These are phyloP conservation scores for Aspergillus sp. DNA, from an alignment of 2,329 filamentous ascomycete species.

Conservation along the genomic window DNA sequence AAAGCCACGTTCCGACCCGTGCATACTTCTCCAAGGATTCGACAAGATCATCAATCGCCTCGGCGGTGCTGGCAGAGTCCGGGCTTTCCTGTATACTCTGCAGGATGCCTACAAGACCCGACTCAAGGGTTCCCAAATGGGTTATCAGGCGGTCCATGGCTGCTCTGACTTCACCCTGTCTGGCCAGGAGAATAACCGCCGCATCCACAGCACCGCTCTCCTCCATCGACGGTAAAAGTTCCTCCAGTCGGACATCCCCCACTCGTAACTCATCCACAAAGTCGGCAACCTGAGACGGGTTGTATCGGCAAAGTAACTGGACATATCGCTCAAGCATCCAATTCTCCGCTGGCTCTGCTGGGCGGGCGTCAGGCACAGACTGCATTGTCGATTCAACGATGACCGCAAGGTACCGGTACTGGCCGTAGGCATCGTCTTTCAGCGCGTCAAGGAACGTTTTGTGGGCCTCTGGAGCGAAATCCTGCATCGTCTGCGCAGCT, in stretches of 20 bases:
- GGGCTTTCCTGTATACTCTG: constrained; percentile 57
- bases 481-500: constrained; percentile 64
- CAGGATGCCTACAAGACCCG: constrained; percentile 71
- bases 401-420: constrained; percentile 73
- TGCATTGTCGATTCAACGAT: constrained; percentile 65
- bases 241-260: constrained; percentile 73
- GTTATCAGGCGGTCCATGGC: constrained; percentile 83
- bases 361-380: constrained; percentile 28
- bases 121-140: constrained; percentile 76
- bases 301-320: constrained; percentile 83
- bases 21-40: constrained; percentile 82
- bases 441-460: constrained; percentile 62
- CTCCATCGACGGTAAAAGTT: constrained; percentile 83
- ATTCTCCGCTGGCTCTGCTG: constrained; percentile 42
- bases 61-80: constrained; percentile 57
- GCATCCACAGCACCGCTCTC: constrained; percentile 87
- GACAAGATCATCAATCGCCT: constrained; percentile 70
- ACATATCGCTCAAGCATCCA: constrained; percentile 80
- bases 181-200: constrained; percentile 83
- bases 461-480: constrained; percentile 63
- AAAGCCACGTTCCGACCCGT: constrained; percentile 92
- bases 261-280: constrained; percentile 76
- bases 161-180: constrained; percentile 76
- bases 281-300: constrained; percentile 76
- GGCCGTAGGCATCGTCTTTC: constrained; percentile 59